Percentiles rank a stretch among this genome's conserved stretches.
phyloP scores from a whole-genome alignment of 306 rosid species.

The Cucumis melo region DNA sequence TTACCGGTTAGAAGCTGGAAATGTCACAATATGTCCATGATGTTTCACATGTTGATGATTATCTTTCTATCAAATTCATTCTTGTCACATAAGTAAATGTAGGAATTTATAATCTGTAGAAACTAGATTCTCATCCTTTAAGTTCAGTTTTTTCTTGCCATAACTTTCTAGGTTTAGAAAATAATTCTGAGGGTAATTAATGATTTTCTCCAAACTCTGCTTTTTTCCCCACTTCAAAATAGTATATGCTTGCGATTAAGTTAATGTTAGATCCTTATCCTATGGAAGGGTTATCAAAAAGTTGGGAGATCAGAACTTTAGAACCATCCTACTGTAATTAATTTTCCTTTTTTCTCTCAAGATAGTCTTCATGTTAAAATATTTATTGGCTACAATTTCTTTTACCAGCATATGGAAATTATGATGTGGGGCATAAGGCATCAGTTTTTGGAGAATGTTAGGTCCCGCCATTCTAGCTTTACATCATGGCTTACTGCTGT shows the following conservation, averaged over 20 bases:
- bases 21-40: neutral
- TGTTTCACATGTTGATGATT: neutral
- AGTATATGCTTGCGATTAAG: neutral
- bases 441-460: slow-evolving; percentile 53
- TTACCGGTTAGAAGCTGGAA: neutral
- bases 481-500: slow-evolving; percentile 59
- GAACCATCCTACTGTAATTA: neutral
- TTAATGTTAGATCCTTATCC: neutral
- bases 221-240: neutral
- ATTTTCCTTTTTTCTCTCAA: neutral
- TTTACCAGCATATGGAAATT: slow-evolving; percentile 82
- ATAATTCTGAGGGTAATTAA: neutral
- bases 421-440: slow-evolving; percentile 77
- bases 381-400: neutral
- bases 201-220: neutral
- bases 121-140: neutral
- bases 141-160: neutral
- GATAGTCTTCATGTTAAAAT: neutral
- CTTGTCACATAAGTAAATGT: neutral
- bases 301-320: neutral
- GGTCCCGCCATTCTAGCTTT: slow-evolving; percentile 31
- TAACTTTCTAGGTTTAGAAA: neutral
- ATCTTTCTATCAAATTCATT: neutral
- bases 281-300: neutral
- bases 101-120: neutral